Conservation (phyloP, 768 basidiomycete species). For the Pisolithus albus region DNA sequence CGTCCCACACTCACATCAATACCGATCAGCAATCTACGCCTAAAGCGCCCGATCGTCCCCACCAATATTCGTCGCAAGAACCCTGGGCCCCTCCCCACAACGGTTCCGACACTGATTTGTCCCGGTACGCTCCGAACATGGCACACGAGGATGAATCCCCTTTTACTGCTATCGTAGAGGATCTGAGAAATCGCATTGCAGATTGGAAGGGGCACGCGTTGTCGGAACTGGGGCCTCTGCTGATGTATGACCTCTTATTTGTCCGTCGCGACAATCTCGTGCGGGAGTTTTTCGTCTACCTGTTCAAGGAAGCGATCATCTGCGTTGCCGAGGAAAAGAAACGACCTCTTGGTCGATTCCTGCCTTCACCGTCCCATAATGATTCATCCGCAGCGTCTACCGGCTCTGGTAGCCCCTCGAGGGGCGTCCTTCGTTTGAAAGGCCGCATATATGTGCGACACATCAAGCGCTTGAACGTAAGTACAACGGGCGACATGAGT, state of each 20-base stretch:
- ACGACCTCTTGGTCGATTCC: constrained; percentile 65
- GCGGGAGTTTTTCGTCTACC: constrained; percentile 92
- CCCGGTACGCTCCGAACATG: constrained; percentile 21
- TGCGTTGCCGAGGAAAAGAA: constrained; percentile 98
- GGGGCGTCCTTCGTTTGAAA: constrained; percentile 82
- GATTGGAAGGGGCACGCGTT: constrained; percentile 96
- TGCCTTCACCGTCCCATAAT: constrained; percentile 56
- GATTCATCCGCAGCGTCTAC: constrained; percentile 42
- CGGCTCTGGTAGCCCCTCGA: constrained; percentile 25
- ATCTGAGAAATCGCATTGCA: constrained; percentile 82
- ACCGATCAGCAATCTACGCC: constrained; percentile 11
- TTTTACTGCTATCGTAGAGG: constrained; percentile 79
- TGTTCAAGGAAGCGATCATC: constrained; percentile 96
- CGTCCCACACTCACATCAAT: constrained; percentile 18
- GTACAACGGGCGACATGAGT: constrained; percentile 78
- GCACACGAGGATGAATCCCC: constrained; percentile 58
- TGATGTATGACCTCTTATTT: constrained; percentile 87
- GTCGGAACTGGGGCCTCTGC: constrained; percentile 80
- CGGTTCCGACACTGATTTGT: constrained; percentile 26
- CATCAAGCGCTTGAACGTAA: constrained; percentile 83
- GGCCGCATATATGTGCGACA: constrained; percentile 95
- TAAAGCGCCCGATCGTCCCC: constrained; percentile 12
- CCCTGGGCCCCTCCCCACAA: constrained; percentile 22
- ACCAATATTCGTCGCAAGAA: constrained; percentile 14
- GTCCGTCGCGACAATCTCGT: constrained; percentile 86